Conservation (phyloP, 2,329 filamentous ascomycete genomes). For the Clarireedia monteithiana region DNA sequence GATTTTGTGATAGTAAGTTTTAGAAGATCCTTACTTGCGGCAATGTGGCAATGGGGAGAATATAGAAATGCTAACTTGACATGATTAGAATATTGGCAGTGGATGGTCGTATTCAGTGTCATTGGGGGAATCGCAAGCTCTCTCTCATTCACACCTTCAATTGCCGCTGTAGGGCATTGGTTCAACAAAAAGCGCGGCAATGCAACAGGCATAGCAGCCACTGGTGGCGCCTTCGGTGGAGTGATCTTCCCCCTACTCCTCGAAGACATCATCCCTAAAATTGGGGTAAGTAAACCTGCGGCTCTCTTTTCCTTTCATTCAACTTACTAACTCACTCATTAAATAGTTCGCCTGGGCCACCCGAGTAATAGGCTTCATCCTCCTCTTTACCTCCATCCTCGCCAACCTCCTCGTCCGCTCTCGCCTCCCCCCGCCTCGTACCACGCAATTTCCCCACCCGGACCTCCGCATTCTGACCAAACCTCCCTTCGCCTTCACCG, state of each 20-base stretch:
- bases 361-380: constrained; percentile 23
- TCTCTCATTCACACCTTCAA: constrained; percentile 75
- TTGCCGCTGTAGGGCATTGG: constrained; percentile 75
- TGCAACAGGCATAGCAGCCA: constrained; percentile 76
- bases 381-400: constrained; percentile 17
- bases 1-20: constrained; percentile 51
- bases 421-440: constrained; percentile 52
- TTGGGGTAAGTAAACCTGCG: constrained; percentile 14
- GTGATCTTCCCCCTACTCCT: constrained; percentile 53
- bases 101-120: constrained; percentile 71
- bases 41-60: no score
- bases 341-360: constrained; percentile 23
- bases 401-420: constrained; percentile 33
- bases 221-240: constrained; percentile 68
- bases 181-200: constrained; percentile 68
- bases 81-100: constrained; percentile 43
- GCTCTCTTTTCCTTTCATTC: not conserved
- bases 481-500: constrained; percentile 54
- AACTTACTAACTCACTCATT: not conserved
- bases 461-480: constrained; percentile 60
- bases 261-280: constrained; percentile 19
- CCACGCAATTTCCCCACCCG: constrained; percentile 48
- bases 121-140: constrained; percentile 68
- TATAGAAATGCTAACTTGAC: not conserved
- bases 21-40: no score